Evolutionary conservation across 768 basidiomycete species (phyloP).

Genomic region (Boletus rubroflammeus): DNA sequence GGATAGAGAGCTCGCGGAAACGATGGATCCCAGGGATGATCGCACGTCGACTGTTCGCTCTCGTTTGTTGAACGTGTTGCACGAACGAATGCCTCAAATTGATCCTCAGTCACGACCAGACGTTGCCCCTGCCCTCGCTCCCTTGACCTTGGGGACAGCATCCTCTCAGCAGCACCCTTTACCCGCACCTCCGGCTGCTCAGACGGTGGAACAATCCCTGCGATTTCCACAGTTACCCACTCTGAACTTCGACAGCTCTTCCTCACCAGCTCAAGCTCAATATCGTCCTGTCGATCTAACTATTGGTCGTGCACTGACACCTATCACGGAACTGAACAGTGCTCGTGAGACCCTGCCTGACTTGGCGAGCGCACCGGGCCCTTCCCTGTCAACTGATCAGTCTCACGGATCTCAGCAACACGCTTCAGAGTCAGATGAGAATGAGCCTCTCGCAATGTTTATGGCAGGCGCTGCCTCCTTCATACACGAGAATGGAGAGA

Average conservation of each 20-base stretch:
- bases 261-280: conserved; percentile 9
- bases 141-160: conserved; percentile 13
- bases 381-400: conserved; percentile 19
- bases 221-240: conserved; percentile 55
- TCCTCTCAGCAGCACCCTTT: conserved; percentile 28
- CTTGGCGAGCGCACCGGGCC: conserved; percentile 11
- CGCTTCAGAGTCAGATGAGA: conserved; percentile 26
- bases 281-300: conserved; percentile 20
- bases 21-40: conserved; percentile 73
- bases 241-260: conserved; percentile 42
- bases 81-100: conserved; percentile 56
- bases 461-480: conserved; percentile 15
- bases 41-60: conserved; percentile 68
- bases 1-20: conserved; percentile 77
- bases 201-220: conserved; percentile 5
- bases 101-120: conserved; percentile 16
- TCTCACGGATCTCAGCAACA: conserved; percentile 8
- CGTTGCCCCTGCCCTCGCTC: conserved; percentile 18
- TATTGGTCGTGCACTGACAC: conserved; percentile 46
- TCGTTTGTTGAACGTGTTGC: conserved; percentile 57
- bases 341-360: conserved; percentile 28
- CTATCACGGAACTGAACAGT: conserved; percentile 58
- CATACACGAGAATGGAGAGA: conserved; percentile 20
- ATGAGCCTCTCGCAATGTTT: conserved; percentile 19
- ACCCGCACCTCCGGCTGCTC: conserved; percentile 16